Base-by-base conservation (phyloP, 306 rosid species). In the Betula pendula region DNA sequence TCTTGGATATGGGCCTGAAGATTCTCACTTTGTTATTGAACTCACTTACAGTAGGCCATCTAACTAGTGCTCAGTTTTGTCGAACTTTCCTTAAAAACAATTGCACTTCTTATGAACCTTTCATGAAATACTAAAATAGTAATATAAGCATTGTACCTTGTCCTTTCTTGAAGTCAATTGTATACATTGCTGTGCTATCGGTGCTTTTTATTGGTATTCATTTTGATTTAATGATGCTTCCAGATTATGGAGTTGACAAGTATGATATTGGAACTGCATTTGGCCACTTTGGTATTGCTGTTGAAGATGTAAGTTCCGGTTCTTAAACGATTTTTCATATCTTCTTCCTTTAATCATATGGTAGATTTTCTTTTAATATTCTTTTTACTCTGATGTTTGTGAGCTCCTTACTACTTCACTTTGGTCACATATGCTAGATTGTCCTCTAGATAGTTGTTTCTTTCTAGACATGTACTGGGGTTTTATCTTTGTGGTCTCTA, bases 1-100 rank as follows among this genome's bases (percentile, higher is more conserved):
- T 83, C 97, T 93, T 79, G 97, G 97, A 79, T 93, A 88, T 68
- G 97, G 98, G 45, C 98, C 86, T 22, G 97, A 93, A 88, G 92
- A 93, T 86, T 87, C 91, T 38, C 97, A 91, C 84, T 93, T 93
- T 74, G 90, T 85, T 71, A 76, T 91, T 55, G 98, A 93, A 81
- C 93, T 93, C 76, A 87, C 98, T 59, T 93, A 93, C 84, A 91
- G 98, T 93, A 87, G 82, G 91, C 35, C 70, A 5, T 81, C 83
- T 56, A 55, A 55, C 49, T 65, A 38, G 10, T 42, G 1, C 48
- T 38, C 17, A 27, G 47, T 72, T 43, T 71, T 35, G 12, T 77
- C n/a, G 38, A 73, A 60, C 55, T 75, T 80, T 73, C 16, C 31
- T 80, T 79, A 49, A 70, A 74, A 70, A 78, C 17, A n/a, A 65